Evolutionary conservation across 2,329 filamentous ascomycete genomes (phyloP), one percentile per base, ranked within the genome.

Genomic region (Biscogniauxia sp.): DNA sequence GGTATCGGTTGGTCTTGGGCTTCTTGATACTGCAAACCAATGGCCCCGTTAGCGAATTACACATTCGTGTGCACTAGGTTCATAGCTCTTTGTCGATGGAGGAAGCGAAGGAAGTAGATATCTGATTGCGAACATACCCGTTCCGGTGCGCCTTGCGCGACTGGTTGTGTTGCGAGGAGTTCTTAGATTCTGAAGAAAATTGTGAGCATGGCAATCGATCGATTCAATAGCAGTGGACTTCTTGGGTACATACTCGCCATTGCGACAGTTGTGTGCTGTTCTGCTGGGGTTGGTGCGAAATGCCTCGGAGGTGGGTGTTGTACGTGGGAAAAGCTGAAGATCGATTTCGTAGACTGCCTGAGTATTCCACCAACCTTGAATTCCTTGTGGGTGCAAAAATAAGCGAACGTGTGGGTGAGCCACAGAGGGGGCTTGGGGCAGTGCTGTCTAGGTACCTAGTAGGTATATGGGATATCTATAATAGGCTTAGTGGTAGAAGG

Each of bases 131-230:
- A 62, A 84, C 89, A 75, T 90, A 97, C 94, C 95, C 95, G 87
- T 99, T 99, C 80, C 90, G 89, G 90, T 99, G 95, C 84, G 93
- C 93, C 91, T 99, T 99, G 86, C 91, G 91, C 81, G 87, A 88
- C 89, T 95, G 91, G 85, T 97, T 97, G 86, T 97, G 93, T 88
- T 98, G 94, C 77, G 94, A 97, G 84, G 92, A 96, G 90, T 98
- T 98, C 93, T 98, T 98, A 77, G 95, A 98, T 88, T 98, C 93
- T 97, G 79, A 61, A 49, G 59, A 49, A 37, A 60, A 54, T 58
- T 57, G 67, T 77, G 57, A 78, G 71, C 66, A 67, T 28, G 53
- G 28, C 11, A 32, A 32, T 32, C 28, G 9, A 32, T 23, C 8
- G 11, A 20, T 17, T 60, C 32, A n/a, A n/a, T n/a, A n/a, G n/a